phyloP scores from a whole-genome alignment of 306 rosid genomes.

The Geum urbanum region DNA sequence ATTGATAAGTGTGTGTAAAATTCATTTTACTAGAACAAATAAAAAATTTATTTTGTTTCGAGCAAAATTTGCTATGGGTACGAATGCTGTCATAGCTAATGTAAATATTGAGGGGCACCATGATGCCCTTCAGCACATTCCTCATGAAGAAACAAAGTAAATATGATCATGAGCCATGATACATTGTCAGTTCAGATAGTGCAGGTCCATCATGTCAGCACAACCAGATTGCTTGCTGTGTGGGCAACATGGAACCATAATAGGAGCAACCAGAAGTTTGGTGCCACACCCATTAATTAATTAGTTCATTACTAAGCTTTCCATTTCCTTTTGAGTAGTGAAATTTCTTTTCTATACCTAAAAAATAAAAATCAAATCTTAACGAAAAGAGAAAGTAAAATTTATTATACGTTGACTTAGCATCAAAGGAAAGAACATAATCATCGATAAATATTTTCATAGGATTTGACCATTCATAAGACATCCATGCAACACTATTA shows the following conservation, averaged over 20 bases:
- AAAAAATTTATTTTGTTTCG: too few species aligned
- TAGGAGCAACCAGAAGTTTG: neutral
- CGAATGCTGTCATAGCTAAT: too few species aligned
- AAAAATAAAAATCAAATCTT: too few species aligned
- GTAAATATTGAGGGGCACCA: neutral
- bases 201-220: slow-evolving; percentile 7
- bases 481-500: too few species aligned
- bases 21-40: too few species aligned
- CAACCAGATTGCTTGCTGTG: neutral
- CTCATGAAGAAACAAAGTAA: neutral
- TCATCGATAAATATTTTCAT: neutral
- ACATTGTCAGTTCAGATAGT: neutral
- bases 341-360: too few species aligned
- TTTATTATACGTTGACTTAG: neutral
- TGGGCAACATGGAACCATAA: neutral
- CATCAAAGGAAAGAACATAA: neutral
- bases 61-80: too few species aligned
- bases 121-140: neutral
- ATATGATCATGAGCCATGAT: neutral
- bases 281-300: neutral
- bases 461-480: too few species aligned
- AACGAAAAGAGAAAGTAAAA: too few species aligned
- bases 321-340: neutral
- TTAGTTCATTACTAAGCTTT: neutral
- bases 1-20: too few species aligned